These are phyloP conservation scores for Eutrema japonicum DNA, from an alignment of 345 rosid genomes.

Conservation along the genomic window DNA sequence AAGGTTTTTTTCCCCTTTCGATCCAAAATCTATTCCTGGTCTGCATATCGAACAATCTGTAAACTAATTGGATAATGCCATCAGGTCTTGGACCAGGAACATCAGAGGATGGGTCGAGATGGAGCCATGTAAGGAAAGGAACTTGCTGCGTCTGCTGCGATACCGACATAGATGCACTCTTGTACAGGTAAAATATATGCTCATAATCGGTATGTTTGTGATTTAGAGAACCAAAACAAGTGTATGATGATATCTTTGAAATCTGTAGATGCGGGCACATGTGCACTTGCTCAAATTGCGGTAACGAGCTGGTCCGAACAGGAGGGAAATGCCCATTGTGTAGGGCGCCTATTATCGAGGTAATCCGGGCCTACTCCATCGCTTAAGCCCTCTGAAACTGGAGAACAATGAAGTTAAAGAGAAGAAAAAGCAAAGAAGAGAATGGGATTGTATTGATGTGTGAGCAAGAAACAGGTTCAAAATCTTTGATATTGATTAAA, in stretches of 20 bases:
- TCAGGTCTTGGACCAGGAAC: constrained; percentile 22
- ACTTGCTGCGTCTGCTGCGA: constrained; percentile 23
- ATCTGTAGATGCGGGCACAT: constrained; percentile 20
- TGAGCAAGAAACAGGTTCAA: constrained; percentile 4
- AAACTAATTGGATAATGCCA: neutral
- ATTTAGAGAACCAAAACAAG: neutral
- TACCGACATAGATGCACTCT: constrained; percentile 15
- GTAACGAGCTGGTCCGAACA: constrained; percentile 14
- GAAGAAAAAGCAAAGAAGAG: neutral
- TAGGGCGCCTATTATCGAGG: constrained; percentile 22
- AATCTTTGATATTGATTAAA: neutral
- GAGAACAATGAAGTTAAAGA: neutral
- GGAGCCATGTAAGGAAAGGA: constrained; percentile 13
- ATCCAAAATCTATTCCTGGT: constrained; percentile 9
- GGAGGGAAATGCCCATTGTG: constrained; percentile 18
- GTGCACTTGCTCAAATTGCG: constrained; percentile 22
- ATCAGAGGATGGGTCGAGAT: constrained; percentile 23
- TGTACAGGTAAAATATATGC: constrained; percentile 11
- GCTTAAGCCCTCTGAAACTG: neutral
- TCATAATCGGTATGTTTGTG: neutral
- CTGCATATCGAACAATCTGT: neutral
- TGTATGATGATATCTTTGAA: neutral
- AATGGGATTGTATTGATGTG: constrained; percentile 7
- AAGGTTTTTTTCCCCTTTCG: neutral
- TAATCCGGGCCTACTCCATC: constrained; percentile 19